Base-by-base conservation (phyloP, 73 alveolate species). In the Paramecium bursaria region DNA sequence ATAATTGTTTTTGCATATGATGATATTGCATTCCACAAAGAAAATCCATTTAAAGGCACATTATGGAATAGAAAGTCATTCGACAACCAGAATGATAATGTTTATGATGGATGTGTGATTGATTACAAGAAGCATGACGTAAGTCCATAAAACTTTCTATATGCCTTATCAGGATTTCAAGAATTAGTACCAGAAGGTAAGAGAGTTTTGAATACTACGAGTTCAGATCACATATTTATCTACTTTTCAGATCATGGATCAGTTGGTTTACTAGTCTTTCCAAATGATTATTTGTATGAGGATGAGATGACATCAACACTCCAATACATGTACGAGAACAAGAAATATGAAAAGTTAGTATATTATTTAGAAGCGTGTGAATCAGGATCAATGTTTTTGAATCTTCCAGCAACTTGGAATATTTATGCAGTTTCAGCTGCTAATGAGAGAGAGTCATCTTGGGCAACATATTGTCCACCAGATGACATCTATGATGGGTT, bases 361-460 rank as follows among this genome's bases (percentile, higher is more conserved):
- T 76, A 92, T 90, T 97, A 96, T 87, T 76, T 97, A 50, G 99
- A 97, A 92, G 98, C 99, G 14, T 97, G 99, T 90, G 97, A 97
- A 86, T 82, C 97, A 50, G 99, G 99, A 25, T 96, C 99, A 31
- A 93, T 97, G 99, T 97, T 97, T 85, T 91, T 91, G 73, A 74
- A 86, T 9, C 49, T 57, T 25, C 75, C 87, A 39, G 53, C 33
- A 0, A 26, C 73, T 60, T 60, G 30, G 74, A 94, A 88, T 85
- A 90, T 96, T 54, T 96, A 92, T 76, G 98, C 99, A 29, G 86
- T 93, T 52, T 87, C 99, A 30, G 99, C 99, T 82, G 98, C 99
- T 75, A 95, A 93, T 94, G 92, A 98, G 30, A 61, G 30, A 23
- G 98, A 96, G 88, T 87, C 95, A 74, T 95, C 99, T 21, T 96